Evolutionary conservation across 805 yeast genomes (phyloP), one percentile per base, ranked within the genome.

Genomic region (Candida ulmi): DNA sequence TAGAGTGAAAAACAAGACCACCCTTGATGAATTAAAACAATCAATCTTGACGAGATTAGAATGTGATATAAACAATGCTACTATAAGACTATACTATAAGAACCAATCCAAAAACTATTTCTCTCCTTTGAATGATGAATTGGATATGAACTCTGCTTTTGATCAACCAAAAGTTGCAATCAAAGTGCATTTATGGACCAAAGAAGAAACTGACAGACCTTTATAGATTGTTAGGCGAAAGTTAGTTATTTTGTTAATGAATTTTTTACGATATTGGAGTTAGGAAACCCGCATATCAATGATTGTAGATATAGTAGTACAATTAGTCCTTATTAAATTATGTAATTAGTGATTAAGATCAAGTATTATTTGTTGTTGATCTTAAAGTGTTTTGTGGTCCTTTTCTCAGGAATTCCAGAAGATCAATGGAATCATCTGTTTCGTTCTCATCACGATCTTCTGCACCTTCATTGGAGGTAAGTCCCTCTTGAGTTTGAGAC

Each of bases 21-120:
- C 32, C 2, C 30, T 54, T 12, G 15, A 30, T 3, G 39, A 34
- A 1, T 34, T 55, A 7, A 50, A 40, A 40, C 37, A 37, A 8
- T 45, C 52, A 7, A 50, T 55, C 19, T 29, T 48, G 7, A 54
- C 48, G 26, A 53, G 59, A 37, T 21, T 55, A 16, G 58, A 54
- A 40, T 43, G 48, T 17, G 51, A 48, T 28, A 28, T 33, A 5
- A 36, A 27, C 8, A 29, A 16, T 7, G 42, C 47, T 5, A 28
- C 34, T 1, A 16, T 52, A 23, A 48, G 45, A 27, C 18, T 55
- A 27, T 49, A 46, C 35, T 54, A 46, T 33, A 55, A 46, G 36
- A 39, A 39, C 26, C 26, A 36, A 11, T 21, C 18, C 1, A 47
- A 43, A 31, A 45, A 44, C 21, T 42, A 41, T 25, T 55, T 44